Evolutionary conservation across 2,329 filamentous ascomycete genomes (phyloP), one percentile per base, ranked within the genome.

Genomic region (Trichoderma sp.): DNA sequence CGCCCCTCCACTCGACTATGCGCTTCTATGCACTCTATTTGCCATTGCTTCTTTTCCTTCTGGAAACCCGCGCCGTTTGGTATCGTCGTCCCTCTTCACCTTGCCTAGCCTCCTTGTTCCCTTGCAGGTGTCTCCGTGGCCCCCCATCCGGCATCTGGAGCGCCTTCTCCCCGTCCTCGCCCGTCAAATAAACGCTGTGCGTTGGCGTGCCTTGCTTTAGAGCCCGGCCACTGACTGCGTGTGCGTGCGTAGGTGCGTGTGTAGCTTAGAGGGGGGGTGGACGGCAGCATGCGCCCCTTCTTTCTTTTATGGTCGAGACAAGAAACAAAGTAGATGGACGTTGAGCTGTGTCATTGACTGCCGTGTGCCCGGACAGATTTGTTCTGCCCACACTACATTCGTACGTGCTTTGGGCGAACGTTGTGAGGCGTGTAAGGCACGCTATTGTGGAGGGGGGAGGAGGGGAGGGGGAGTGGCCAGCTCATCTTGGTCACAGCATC

Each of bases 351-450:
- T 54, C 30, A 24, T 52, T 34, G 43, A 39, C 30, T 58, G 64
- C 30, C 45, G 64, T 66, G 59, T 63, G 52, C 43, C 54, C 64
- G 54, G 55, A 63, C 44, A 63, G 50, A 63, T 63, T 43, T 14
- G 21, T 10, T 39, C 7, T 12, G 9, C 34, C 41, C 21, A 63
- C 48, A 43, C 12, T 39, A 39, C 34, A 24, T 39, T 39, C 34
- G 34, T 39, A 39, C 34, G 12, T 9, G 34, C 34, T 39, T 30
- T 39, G 34, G 34, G 34, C 10, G 10, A 39, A 5, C 34, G 34
- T 14, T 39, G 10, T 39, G 10, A 39, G 34, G 34, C 34, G 34
- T 39, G 34, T 39, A 39, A 39, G 34, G 34, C 34, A 39, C 12
- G 34, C 34, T 39, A 39, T 30, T 30, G 39, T 34, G 43, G n/a